Percentiles rank a stretch among this genome's conserved stretches.
Evolutionary conservation across 2,329 filamentous ascomycete genomes (phyloP).

Genomic region (Microdochium paspali): DNA sequence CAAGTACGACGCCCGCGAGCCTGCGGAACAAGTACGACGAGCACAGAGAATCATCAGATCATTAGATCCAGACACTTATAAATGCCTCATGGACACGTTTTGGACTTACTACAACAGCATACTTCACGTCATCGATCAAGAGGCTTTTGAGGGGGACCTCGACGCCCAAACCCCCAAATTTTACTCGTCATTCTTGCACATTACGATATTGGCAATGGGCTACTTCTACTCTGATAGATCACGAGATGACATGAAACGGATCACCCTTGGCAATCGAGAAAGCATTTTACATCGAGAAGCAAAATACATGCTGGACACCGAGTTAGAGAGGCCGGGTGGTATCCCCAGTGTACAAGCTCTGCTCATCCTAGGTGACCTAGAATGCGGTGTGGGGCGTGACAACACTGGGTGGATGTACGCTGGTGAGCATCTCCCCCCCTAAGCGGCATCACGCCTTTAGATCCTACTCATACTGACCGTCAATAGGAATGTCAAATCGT

Average conservation of each 20-base stretch:
- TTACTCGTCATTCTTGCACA: slow-evolving; percentile 42
- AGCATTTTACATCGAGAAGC: slow-evolving; percentile 43
- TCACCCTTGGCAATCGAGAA: slow-evolving; percentile 35
- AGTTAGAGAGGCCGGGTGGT: slow-evolving; percentile 40
- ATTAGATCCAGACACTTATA: slow-evolving; percentile 34
- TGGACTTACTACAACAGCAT: slow-evolving; percentile 42
- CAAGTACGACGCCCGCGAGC: slow-evolving; percentile 25
- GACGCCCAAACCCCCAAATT: slow-evolving; percentile 34
- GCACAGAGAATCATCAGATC: slow-evolving; percentile 37
- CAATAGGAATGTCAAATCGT: slow-evolving; percentile 29
- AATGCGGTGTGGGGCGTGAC: slow-evolving; percentile 43
- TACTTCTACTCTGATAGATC: slow-evolving; percentile 39
- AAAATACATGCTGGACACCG: slow-evolving; percentile 43
- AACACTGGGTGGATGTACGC: slow-evolving; percentile 46
- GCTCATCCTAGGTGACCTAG: slow-evolving; percentile 40
- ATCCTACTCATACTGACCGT: not conserved
- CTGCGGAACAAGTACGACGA: slow-evolving; percentile 33
- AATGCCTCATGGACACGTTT: slow-evolving; percentile 41
- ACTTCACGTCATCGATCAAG: slow-evolving; percentile 37
- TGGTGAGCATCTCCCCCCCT: slow-evolving; percentile 22
- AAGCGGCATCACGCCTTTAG: not conserved
- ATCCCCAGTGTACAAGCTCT: slow-evolving; percentile 43
- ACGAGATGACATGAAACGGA: slow-evolving; percentile 36
- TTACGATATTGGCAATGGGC: slow-evolving; percentile 41
- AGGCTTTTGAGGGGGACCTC: slow-evolving; percentile 37